Conservation (phyloP, 495 filamentous ascomycete species). For the Penicillium simplicissimum region DNA sequence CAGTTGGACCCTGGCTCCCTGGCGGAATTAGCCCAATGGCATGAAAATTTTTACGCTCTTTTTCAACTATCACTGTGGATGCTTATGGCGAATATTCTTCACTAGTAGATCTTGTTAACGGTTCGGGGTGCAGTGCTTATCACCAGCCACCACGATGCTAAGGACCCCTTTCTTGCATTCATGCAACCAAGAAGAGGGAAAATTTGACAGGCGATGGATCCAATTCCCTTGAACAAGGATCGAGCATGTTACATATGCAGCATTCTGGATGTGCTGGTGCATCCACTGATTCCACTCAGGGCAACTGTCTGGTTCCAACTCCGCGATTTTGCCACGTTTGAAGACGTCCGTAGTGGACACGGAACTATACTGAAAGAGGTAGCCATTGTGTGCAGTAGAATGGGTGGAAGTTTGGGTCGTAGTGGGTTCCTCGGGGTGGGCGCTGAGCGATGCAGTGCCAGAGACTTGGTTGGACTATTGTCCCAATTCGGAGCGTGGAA, state of each 20-base stretch:
- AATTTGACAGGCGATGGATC: background rate
- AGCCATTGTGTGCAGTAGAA: background rate
- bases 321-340: slow-evolving; percentile 31
- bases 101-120: slow-evolving; percentile 8
- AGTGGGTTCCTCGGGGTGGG: background rate
- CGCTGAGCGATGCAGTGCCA: no score
- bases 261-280: background rate
- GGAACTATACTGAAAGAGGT: slow-evolving; percentile 9
- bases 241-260: background rate
- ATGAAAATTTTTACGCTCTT: background rate
- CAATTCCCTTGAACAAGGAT: background rate
- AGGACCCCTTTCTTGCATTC: slow-evolving; percentile 1
- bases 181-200: background rate
- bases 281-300: background rate
- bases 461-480: background rate
- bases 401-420: background rate
- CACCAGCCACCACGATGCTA: slow-evolving; percentile 21
- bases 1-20: background rate
- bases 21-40: background rate
- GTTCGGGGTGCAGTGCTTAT: slow-evolving; percentile 7
- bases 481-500: background rate
- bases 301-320: slow-evolving; percentile 4
- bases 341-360: slow-evolving; percentile 19
- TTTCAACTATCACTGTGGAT: no score
- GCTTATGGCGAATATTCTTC: background rate